A percentile compares a stretch with the other conserved stretches of the same genome.
These are phyloP conservation scores for Candida namnaoensis DNA, from an alignment of 805 yeast species.

Conservation along the genomic window DNA sequence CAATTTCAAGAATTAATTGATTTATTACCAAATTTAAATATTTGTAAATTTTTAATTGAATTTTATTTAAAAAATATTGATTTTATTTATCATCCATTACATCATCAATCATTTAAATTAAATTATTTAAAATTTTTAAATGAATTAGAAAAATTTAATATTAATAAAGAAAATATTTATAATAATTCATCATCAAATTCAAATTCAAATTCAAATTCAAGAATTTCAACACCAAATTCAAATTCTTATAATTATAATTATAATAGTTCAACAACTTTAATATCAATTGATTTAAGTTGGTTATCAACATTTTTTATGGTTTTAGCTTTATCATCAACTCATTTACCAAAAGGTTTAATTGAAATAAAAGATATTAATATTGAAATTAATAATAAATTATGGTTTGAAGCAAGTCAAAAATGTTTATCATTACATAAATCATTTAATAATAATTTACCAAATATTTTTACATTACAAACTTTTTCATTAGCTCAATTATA, in stretches of 20 bases:
- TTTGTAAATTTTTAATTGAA: conserved; percentile 14
- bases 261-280: too few relatives aligned
- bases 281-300: conserved; percentile 15
- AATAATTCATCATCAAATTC: background rate
- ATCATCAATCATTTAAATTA: conserved; percentile 16
- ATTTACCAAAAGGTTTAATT: conserved; percentile 18
- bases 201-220: background rate
- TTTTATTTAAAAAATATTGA: conserved; percentile 19
- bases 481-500: conserved; percentile 19
- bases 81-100: conserved; percentile 21
- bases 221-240: background rate
- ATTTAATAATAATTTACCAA: conserved; percentile 4
- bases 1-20: background rate
- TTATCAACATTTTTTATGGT: conserved; percentile 15
- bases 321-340: conserved; percentile 16
- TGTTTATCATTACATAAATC: conserved; percentile 13
- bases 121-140: background rate
- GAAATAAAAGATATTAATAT: conserved; percentile 15
- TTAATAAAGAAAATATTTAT: conserved; percentile 4
- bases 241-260: background rate
- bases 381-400: conserved; percentile 15
- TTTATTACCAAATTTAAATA: background rate
- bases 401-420: conserved; percentile 19
- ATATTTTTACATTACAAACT: conserved; percentile 13
- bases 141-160: conserved; percentile 12